Evolutionary conservation across 176 grass and related monocot species (phyloP), one percentile per base, ranked within the genome.

Genomic region (Carex littledalei): DNA sequence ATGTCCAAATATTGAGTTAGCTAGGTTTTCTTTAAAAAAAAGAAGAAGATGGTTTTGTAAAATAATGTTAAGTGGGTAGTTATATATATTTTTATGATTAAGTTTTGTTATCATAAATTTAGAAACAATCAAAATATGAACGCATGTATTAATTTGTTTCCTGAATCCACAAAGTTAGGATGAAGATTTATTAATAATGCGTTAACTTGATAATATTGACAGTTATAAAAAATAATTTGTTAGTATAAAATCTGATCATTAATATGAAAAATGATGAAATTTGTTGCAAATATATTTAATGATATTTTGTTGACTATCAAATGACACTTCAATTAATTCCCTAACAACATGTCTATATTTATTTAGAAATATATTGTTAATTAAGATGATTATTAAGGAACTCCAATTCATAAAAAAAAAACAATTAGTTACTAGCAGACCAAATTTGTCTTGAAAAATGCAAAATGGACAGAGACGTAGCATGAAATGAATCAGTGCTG

Each of bases 401-500:
- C 37, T 29, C 37, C 37, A 22, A 73, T 22, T 17, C 9, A 21
- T 1, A 73, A 49, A 69, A 1, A 69, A 21, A 21, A 8, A 47
- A 4, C 2, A 29, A 29, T 29, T 76, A 15, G 49, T 15, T 43
- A 71, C 8, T 11, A n/a, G 24, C 5, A 22, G 13, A 47, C 59
- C 34, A 81, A 81, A 41, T 45, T 52, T 22, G 31, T 63, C 20
- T 32, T 39, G 26, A 81, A 81, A 49, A 49, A 81, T 81, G 34
- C 2, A 81, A 81, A 60, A 39, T 20, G 17, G 79, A 81, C 3
- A 64, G 21, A 16, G 58, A 81, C 58, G 3, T 64, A 16, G 32
- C 79, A 81, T 63, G 79, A 61, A 64, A 81, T 62, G 79, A 60
- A 63, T 24, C 37, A 22, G 35, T 81, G 34, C 16, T 61, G 26